Percentiles rank a stretch among this genome's conserved stretches.
These are phyloP conservation scores for Kwoniella heveanensis DNA, from an alignment of 768 basidiomycete genomes.

Conservation along the genomic window DNA sequence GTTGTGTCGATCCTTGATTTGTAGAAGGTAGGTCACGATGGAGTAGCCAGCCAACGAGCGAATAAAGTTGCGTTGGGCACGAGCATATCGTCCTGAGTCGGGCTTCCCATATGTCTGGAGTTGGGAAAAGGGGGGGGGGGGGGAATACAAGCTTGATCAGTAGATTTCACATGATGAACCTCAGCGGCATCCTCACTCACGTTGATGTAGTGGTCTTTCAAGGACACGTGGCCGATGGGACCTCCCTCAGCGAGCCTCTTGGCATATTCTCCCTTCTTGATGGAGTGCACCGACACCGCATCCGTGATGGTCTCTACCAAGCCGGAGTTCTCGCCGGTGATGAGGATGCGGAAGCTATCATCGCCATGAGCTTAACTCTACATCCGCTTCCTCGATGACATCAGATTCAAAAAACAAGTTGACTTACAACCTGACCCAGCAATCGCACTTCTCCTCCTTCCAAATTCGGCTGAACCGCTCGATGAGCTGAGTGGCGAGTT, in stretches of 20 bases:
- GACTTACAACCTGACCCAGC: constrained; percentile 87
- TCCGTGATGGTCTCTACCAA: constrained; percentile 98
- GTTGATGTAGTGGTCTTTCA: constrained; percentile 87
- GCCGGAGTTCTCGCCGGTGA: constrained; percentile 89
- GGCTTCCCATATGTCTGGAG: constrained; percentile 84
- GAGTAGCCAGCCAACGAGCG: constrained; percentile 94
- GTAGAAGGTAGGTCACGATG: constrained; percentile 90
- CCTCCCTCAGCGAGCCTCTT: constrained; percentile 76
- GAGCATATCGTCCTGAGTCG: constrained; percentile 78
- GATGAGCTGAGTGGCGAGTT: constrained; percentile 92
- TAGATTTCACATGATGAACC: background rate
- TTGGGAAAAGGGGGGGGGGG: too few relatives aligned
- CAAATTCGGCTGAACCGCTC: constrained; percentile 89
- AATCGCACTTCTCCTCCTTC: constrained; percentile 87
- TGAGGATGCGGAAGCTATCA: constrained; percentile 89
- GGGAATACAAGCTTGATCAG: too few relatives aligned
- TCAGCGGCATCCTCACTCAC: constrained; percentile 62
- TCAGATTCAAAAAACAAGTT: too few relatives aligned
- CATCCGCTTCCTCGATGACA: background rate
- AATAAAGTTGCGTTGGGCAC: constrained; percentile 92
- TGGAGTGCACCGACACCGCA: constrained; percentile 96
- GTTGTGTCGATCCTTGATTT: constrained; percentile 98
- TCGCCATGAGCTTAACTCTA: background rate
- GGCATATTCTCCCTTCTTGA: constrained; percentile 98
- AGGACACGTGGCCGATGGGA: constrained; percentile 74